A percentile compares a stretch with the other conserved stretches of the same genome.
phyloP scores from a whole-genome alignment of 768 basidiomycete genomes.

The Pulveroboletus sp. region DNA sequence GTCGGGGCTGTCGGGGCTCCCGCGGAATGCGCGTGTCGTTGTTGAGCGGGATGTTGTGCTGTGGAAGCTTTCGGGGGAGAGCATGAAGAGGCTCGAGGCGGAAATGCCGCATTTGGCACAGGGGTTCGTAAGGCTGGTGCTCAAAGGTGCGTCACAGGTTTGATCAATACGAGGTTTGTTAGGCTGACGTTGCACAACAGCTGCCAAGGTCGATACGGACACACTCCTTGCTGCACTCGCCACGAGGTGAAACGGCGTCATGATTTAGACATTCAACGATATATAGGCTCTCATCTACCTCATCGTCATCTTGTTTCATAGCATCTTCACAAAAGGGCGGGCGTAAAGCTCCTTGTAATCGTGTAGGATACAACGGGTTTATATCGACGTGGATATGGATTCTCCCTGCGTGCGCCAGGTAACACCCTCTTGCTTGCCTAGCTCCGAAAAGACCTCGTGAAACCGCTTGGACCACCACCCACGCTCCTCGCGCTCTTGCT shows the following conservation, averaged over 20 bases:
- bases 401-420: background rate
- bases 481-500: constrained; percentile 62
- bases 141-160: constrained; percentile 58
- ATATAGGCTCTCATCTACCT: constrained; percentile 6
- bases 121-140: constrained; percentile 61
- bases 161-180: background rate
- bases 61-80: constrained; percentile 72
- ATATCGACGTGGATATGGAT: too few relatives aligned
- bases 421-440: constrained; percentile 33
- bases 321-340: background rate
- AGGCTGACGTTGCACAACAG: constrained; percentile 27
- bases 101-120: constrained; percentile 69
- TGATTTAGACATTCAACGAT: too few relatives aligned
- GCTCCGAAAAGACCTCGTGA: constrained; percentile 57
- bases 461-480: constrained; percentile 75
- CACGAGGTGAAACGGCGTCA: constrained; percentile 27
- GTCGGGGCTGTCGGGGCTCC: constrained; percentile 73
- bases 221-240: constrained; percentile 58
- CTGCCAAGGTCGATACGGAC: constrained; percentile 65
- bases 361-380: too few relatives aligned
- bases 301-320: constrained; percentile 1
- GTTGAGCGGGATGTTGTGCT: constrained; percentile 76
- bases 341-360: too few relatives aligned
- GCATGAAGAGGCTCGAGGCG: constrained; percentile 58
- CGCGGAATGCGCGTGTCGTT: constrained; percentile 82